These are phyloP conservation scores for Mitragyna speciosa DNA, from an alignment of 257 asterid species.

Conservation along the genomic window DNA sequence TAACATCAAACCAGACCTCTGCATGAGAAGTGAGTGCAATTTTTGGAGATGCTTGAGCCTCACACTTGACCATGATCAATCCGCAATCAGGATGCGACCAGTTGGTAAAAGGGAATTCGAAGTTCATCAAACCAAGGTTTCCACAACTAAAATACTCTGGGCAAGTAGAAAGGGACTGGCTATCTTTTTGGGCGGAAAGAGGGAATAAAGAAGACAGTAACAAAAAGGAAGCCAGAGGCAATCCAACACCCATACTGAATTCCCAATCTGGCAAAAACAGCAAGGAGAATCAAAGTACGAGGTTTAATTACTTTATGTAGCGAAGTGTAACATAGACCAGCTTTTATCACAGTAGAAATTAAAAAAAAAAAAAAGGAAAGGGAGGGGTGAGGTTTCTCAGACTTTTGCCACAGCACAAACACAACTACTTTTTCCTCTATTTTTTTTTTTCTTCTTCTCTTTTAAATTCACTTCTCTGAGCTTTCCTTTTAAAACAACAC, in stretches of 20 bases:
- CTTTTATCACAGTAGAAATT: too few species aligned
- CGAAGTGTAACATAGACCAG: too few species aligned
- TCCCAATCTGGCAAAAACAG: not conserved
- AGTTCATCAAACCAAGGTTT: constrained; percentile 9
- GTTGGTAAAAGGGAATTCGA: too few species aligned
- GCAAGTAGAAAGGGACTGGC: not conserved
- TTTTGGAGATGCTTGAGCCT: constrained; percentile 5
- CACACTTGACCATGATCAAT: constrained; percentile 22
- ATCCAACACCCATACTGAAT: constrained; percentile 8
- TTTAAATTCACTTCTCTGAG: too few species aligned
- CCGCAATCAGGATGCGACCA: constrained; percentile 39
- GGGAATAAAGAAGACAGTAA: not conserved
- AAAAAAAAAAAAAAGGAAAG: too few species aligned
- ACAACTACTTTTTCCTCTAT: too few species aligned
- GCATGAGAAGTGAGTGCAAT: constrained; percentile 20
- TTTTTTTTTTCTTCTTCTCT: too few species aligned
- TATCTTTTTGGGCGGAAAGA: not conserved
- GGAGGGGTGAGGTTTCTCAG: too few species aligned
- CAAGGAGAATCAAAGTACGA: too few species aligned
- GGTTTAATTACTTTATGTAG: too few species aligned
- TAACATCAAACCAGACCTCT: constrained; percentile 3
- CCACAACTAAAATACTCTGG: constrained; percentile 27
- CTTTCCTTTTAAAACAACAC: too few species aligned
- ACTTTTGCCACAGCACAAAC: too few species aligned
- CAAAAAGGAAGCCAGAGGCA: constrained; percentile 1